Percentiles rank a stretch among this genome's conserved stretches.
phyloP scores from a whole-genome alignment of 352 stramenopile genomes.

The Lagenidium giganteum region DNA sequence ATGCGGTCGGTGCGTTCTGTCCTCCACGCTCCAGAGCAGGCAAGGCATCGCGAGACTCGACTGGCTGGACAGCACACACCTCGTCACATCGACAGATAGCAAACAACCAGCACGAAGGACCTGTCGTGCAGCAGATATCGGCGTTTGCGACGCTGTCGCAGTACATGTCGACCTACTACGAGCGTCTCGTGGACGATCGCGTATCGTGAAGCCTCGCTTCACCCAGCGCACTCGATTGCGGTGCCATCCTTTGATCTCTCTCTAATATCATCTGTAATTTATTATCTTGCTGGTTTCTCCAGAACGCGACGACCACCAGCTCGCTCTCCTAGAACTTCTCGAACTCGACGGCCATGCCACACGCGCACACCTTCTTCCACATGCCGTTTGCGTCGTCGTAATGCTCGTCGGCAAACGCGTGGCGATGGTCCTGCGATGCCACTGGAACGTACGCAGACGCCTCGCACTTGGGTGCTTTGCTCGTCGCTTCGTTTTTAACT shows the following conservation, averaged over 20 bases:
- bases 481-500: conserved; percentile 3
- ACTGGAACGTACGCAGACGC: conserved; percentile 22
- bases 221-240: conserved; percentile 32
- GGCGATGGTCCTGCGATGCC: conserved; percentile 34
- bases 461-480: conserved; percentile 3
- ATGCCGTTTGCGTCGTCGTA: conserved; percentile 22
- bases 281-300: too few relatives aligned
- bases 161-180: conserved; percentile 49
- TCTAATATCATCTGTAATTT: too few relatives aligned
- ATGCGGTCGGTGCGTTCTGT: conserved; percentile 37
- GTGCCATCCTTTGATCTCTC: too few relatives aligned
- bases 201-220: too few relatives aligned
- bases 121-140: conserved; percentile 24
- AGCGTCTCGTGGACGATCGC: conserved; percentile 38
- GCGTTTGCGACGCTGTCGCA: conserved; percentile 32
- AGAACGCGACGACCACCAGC: neutral
- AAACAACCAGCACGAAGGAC: too few relatives aligned
- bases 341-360: conserved; percentile 50
- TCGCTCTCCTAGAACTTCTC: conserved; percentile 57
- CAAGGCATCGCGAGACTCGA: too few relatives aligned
- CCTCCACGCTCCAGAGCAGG: too few relatives aligned
- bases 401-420: conserved; percentile 26
- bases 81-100: too few relatives aligned
- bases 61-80: conserved; percentile 1
- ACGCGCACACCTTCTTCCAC: conserved; percentile 38